These are phyloP conservation scores for Xylaria intraflava DNA, from an alignment of 495 filamentous ascomycete genomes.

Conservation along the genomic window DNA sequence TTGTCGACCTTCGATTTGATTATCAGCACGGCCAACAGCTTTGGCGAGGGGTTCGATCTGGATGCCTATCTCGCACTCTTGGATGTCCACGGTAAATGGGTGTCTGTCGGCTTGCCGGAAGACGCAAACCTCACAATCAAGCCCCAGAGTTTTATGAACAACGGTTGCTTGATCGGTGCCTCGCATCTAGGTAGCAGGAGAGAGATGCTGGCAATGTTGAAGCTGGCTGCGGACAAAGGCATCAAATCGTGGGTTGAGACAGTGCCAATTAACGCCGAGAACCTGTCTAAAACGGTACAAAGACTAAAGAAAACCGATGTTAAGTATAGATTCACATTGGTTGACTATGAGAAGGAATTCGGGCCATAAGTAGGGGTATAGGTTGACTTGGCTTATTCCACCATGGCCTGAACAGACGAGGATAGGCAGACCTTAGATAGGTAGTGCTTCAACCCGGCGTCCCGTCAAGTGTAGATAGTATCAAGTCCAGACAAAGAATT, in stretches of 20 bases:
- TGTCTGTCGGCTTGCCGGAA: constrained; percentile 80
- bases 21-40: constrained; percentile 50
- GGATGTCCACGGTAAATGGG: constrained; percentile 76
- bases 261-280: constrained; percentile 62
- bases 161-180: constrained; percentile 73
- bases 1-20: constrained; percentile 55
- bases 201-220: constrained; percentile 78
- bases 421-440: background rate
- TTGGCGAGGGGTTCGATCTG: constrained; percentile 49
- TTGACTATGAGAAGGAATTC: constrained; percentile 44
- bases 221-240: constrained; percentile 73
- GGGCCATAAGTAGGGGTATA: constrained; percentile 16
- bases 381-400: background rate
- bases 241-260: constrained; percentile 78
- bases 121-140: constrained; percentile 66
- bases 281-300: constrained; percentile 59
- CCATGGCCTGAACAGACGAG: background rate
- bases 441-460: background rate
- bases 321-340: constrained; percentile 47
- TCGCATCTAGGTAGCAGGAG: constrained; percentile 74
- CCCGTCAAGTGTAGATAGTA: too few relatives aligned
- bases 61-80: constrained; percentile 68
- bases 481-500: background rate
- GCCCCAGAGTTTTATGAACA: constrained; percentile 67
- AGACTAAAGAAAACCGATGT: constrained; percentile 63